A percentile compares a stretch with the other conserved stretches of the same genome.
These are phyloP conservation scores for Ochromonas danica DNA, from an alignment of 108 stramenopile genomes.

Conservation along the genomic window DNA sequence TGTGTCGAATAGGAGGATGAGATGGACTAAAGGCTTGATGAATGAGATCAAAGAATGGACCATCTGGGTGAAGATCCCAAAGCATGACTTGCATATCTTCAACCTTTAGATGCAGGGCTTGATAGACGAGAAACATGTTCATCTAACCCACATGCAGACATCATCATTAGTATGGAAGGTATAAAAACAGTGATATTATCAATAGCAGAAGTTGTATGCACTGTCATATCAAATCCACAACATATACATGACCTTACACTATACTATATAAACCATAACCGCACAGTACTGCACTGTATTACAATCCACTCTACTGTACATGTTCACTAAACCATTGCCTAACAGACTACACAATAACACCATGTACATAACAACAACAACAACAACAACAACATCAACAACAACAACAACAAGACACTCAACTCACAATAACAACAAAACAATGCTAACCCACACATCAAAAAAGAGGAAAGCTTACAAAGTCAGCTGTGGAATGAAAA, in stretches of 20 bases:
- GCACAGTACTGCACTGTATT: too few species aligned
- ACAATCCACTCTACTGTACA: too few species aligned
- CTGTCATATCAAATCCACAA: too few species aligned
- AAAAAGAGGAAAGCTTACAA: constrained; percentile 6
- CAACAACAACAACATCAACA: background rate
- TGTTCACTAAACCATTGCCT: too few species aligned
- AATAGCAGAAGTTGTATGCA: too few species aligned
- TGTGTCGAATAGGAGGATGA: background rate
- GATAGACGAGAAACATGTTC: constrained; percentile 32
- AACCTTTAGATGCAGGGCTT: background rate
- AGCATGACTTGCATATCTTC: constrained; percentile 30
- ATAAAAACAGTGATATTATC: background rate
- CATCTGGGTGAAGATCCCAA: constrained; percentile 38
- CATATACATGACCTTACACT: too few species aligned
- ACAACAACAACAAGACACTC: background rate
- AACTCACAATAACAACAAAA: background rate
- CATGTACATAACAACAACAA: background rate
- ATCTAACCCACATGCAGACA: background rate
- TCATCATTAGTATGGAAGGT: background rate
- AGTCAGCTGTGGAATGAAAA: constrained; percentile 44
- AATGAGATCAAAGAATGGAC: constrained; percentile 30
- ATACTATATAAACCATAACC: too few species aligned
- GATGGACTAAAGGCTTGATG: constrained; percentile 17
- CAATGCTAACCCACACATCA: background rate
- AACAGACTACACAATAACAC: background rate